Evolutionary conservation across 805 yeast genomes (phyloP).

Genomic region (Nakazawaea wyomingensis): DNA sequence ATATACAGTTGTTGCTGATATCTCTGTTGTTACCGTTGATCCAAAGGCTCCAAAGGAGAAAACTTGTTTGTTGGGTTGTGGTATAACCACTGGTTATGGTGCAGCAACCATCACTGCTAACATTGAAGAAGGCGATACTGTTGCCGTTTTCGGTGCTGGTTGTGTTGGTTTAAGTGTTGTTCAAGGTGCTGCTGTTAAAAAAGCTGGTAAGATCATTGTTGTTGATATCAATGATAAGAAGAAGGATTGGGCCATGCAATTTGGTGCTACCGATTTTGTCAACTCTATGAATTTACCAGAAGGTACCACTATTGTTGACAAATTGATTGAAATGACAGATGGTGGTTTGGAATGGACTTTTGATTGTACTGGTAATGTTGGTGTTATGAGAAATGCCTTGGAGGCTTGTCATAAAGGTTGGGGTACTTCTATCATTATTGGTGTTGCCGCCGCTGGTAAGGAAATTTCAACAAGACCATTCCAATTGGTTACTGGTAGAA

Average conservation of each 20-base stretch:
- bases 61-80: constrained; percentile 94
- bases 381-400: constrained; percentile 92
- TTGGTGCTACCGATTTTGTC: constrained; percentile 94
- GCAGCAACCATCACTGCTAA: constrained; percentile 94
- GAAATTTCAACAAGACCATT: constrained; percentile 97
- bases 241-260: constrained; percentile 77
- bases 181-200: constrained; percentile 85
- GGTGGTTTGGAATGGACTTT: constrained; percentile 97
- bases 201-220: constrained; percentile 77
- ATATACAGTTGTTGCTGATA: constrained; percentile 97
- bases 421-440: constrained; percentile 94
- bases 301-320: constrained; percentile 73
- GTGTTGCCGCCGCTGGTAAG: constrained; percentile 98
- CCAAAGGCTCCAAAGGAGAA: constrained; percentile 78
- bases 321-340: constrained; percentile 83
- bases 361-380: constrained; percentile 96
- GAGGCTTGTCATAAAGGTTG: constrained; percentile 99
- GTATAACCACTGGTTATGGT: constrained; percentile 98
- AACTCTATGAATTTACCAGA: constrained; percentile 76
- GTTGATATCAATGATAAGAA: constrained; percentile 84
- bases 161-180: constrained; percentile 95
- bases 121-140: constrained; percentile 85
- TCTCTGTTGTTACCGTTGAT: constrained; percentile 89
- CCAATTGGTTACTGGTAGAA: constrained; percentile 98
- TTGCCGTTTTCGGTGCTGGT: constrained; percentile 97